Evolutionary conservation across 805 yeast genomes (phyloP).

Genomic region (Wickerhamomyces ciferrii): DNA sequence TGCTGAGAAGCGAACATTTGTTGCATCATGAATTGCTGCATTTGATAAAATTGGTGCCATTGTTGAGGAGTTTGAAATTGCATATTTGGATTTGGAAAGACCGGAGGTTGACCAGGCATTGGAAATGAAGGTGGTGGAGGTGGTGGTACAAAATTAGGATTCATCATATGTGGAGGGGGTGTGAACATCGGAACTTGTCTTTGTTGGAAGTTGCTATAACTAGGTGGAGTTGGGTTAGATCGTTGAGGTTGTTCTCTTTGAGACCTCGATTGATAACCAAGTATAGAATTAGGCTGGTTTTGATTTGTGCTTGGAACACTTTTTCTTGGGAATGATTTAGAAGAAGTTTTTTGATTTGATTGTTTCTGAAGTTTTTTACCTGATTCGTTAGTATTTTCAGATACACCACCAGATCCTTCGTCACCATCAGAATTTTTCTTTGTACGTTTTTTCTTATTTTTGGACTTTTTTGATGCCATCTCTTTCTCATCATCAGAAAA

Average conservation of each 20-base stretch:
- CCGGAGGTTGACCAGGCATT: constrained; percentile 22
- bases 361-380: constrained; percentile 1
- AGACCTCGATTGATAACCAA: constrained; percentile 18
- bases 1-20: constrained; percentile 9
- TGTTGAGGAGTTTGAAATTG: constrained; percentile 15
- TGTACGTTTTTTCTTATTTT: constrained; percentile 47
- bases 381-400: not conserved
- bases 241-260: constrained; percentile 16
- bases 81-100: not conserved
- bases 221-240: constrained; percentile 1
- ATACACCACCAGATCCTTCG: not conserved
- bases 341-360: not conserved
- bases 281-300: not conserved
- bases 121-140: constrained; percentile 14
- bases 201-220: constrained; percentile 12
- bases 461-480: constrained; percentile 57
- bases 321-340: not conserved
- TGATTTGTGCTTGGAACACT: not conserved
- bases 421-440: constrained; percentile 19
- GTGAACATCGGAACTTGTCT: constrained; percentile 7
- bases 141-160: not conserved
- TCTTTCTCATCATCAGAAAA: constrained; percentile 94
- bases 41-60: constrained; percentile 21
- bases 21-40: constrained; percentile 23
- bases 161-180: constrained; percentile 11